These are phyloP conservation scores for Taphrina pruni DNA, from an alignment of 1,139 yeast genomes.

Conservation along the genomic window DNA sequence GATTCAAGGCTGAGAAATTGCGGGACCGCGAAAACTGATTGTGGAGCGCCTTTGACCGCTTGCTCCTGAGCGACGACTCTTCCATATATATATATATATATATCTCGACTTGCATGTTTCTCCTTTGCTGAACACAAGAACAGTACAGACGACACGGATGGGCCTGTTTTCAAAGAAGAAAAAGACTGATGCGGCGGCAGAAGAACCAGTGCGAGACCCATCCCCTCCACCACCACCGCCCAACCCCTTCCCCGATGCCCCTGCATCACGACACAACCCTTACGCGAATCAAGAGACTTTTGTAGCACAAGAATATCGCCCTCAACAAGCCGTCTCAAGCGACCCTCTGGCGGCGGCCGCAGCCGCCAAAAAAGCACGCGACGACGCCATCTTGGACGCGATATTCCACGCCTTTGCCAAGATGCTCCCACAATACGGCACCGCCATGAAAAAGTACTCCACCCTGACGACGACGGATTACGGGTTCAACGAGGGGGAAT, in stretches of 20 bases:
- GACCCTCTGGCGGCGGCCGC: conserved; percentile 38
- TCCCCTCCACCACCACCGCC: conserved; percentile 18
- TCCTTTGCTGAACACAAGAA: no score
- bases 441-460: conserved; percentile 29
- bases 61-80: no score
- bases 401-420: conserved; percentile 33
- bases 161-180: conserved; percentile 36
- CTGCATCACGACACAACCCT: conserved; percentile 14
- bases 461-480: conserved; percentile 35
- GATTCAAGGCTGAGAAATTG: neutral
- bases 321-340: neutral
- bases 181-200: conserved; percentile 18
- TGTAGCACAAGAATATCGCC: conserved; percentile 14
- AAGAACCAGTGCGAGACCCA: neutral
- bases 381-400: conserved; percentile 32
- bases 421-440: conserved; percentile 35
- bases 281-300: conserved; percentile 19
- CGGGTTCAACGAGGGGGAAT: conserved; percentile 38
- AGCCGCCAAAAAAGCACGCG: conserved; percentile 20
- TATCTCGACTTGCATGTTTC: no score
- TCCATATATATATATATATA: no score
- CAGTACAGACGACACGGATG: conserved; percentile 1
- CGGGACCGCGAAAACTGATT: neutral
- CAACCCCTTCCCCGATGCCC: conserved; percentile 13
- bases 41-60: no score